Conservation (phyloP, 805 yeast species). For the Candida lessepsii region DNA sequence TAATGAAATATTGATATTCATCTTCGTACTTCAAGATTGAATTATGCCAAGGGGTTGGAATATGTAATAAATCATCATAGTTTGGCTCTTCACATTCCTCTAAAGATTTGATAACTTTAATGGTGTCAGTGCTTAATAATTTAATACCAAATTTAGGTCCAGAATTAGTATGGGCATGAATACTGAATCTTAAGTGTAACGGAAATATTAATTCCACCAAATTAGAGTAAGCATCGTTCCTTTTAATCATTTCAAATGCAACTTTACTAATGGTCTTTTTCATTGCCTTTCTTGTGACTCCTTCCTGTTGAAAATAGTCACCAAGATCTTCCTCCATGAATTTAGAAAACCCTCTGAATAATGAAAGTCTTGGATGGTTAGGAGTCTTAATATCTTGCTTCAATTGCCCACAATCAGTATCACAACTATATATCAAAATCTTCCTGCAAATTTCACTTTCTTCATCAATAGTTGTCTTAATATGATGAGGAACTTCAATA, state of each 20-base stretch:
- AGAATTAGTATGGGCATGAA: constrained; percentile 57
- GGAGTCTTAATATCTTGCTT: constrained; percentile 33
- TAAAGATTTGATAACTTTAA: constrained; percentile 47
- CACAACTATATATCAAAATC: constrained; percentile 36
- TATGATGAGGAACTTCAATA: constrained; percentile 27
- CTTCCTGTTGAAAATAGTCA: constrained; percentile 37
- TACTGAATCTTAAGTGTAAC: constrained; percentile 56
- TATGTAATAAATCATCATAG: constrained; percentile 54
- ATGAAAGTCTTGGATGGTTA: constrained; percentile 49
- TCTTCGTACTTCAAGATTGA: constrained; percentile 43
- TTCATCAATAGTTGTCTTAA: constrained; percentile 31
- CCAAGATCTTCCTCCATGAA: constrained; percentile 60
- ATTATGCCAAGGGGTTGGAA: constrained; percentile 70
- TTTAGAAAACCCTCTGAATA: constrained; percentile 57
- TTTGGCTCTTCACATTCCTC: constrained; percentile 39
- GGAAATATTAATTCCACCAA: constrained; percentile 60
- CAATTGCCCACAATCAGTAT: constrained; percentile 37
- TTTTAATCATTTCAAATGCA: constrained; percentile 62
- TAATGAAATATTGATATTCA: constrained; percentile 28
- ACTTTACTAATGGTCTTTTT: constrained; percentile 52
- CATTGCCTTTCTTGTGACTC: constrained; percentile 45
- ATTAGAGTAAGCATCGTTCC: constrained; percentile 66
- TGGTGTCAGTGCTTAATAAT: constrained; percentile 42
- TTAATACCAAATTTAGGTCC: constrained; percentile 63
- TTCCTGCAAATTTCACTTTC: constrained; percentile 37